Evolutionary conservation across 148 eudicot genomes (phyloP), one percentile per base, ranked within the genome.

Genomic region (Drosera capensis): DNA sequence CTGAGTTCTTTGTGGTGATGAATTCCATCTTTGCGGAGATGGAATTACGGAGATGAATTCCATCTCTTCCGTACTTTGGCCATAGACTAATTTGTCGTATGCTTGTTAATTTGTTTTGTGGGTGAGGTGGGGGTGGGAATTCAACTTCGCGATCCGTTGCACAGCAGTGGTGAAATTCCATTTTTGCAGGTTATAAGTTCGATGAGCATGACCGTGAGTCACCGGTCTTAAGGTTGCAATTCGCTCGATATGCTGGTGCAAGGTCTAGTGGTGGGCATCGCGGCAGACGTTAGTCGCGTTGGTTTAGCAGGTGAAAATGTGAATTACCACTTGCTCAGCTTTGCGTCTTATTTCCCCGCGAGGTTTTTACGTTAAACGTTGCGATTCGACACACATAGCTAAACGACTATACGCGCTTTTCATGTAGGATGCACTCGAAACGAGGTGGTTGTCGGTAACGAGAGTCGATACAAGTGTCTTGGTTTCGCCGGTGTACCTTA

Each of bases 101-200:
- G n/a, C n/a, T n/a, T n/a, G n/a, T n/a, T n/a, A n/a, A n/a, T n/a
- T n/a, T n/a, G n/a, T n/a, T n/a, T n/a, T n/a, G n/a, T n/a, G n/a
- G n/a, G n/a, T n/a, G n/a, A n/a, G n/a, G n/a, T n/a, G n/a, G n/a
- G n/a, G n/a, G n/a, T n/a, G n/a, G n/a, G n/a, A n/a, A n/a, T n/a
- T n/a, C n/a, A n/a, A n/a, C n/a, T n/a, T 35, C 40, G 14, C 36
- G 49, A 55, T 46, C 20, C 45, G 42, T 41, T 41, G 45, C 20
- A 68, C 35, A 23, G 65, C 70, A 66, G 62, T 52, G 65, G 80
- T 75, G 56, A 34, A 75, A 67, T 66, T 77, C 66, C 46, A 65
- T 85, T n/a, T 76, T 77, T 85, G 86, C 95, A 85, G 95, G 95
- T 85, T 85, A 85, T 55, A 65, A 59, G 62, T 85, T 85, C 48